phyloP scores from a whole-genome alignment of 495 filamentous ascomycete species.

The Terfezia claveryi region DNA sequence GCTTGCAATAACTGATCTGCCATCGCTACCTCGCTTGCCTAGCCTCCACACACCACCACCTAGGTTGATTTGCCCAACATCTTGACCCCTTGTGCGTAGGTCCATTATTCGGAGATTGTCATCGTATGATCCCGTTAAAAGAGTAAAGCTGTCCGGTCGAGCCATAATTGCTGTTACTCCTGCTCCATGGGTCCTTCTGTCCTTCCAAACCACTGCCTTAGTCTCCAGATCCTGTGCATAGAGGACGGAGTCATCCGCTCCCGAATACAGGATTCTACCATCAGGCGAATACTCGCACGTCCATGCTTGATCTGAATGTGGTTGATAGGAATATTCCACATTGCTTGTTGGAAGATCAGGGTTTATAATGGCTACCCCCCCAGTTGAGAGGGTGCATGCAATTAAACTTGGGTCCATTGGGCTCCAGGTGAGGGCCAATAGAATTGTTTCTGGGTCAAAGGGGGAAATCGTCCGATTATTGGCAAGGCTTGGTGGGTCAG shows the following conservation, averaged over 20 bases:
- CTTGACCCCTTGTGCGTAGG: conserved; percentile 17
- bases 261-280: conserved; percentile 32
- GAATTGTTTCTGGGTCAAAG: conserved; percentile 32
- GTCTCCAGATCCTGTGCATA: conserved; percentile 11
- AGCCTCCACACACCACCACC: conserved; percentile 86
- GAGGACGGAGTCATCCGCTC: conserved; percentile 39
- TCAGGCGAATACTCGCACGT: conserved; percentile 31
- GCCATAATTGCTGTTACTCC: conserved; percentile 80
- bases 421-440: conserved; percentile 52
- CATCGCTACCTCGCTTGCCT: conserved; percentile 21
- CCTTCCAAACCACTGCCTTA: conserved; percentile 18
- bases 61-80: conserved; percentile 41
- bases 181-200: conserved; percentile 40
- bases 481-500: conserved; percentile 19
- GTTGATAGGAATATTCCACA: background rate
- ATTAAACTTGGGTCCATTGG: conserved; percentile 28
- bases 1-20: conserved; percentile 43
- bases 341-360: background rate
- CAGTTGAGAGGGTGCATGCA: conserved; percentile 48
- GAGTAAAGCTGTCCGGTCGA: conserved; percentile 24
- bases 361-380: conserved; percentile 25
- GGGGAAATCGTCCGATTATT: conserved; percentile 12
- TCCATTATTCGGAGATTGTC: conserved; percentile 55
- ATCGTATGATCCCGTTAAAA: conserved; percentile 85
- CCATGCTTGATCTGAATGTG: conserved; percentile 44